phyloP scores from a whole-genome alignment of 2,329 filamentous ascomycete species.

The Pseudogymnoascus sp. region DNA sequence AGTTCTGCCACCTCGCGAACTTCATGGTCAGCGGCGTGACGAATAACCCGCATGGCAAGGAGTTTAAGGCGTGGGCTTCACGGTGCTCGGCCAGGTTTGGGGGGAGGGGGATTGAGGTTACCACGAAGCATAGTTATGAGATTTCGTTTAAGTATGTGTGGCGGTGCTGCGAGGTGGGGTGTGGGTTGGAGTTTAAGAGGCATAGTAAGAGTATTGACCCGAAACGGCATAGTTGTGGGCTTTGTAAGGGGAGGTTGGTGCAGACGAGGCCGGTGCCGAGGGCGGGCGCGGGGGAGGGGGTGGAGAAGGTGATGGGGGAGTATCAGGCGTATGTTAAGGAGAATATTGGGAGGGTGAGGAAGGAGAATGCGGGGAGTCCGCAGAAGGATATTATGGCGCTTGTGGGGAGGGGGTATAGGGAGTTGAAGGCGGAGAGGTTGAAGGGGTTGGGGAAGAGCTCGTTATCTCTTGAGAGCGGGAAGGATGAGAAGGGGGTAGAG shows the following conservation, averaged over 20 bases:
- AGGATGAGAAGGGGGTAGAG: neutral
- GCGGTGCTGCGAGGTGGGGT: slow-evolving; percentile 55
- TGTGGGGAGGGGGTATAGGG: slow-evolving; percentile 56
- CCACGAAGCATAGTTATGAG: slow-evolving; percentile 81
- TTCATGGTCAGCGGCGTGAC: slow-evolving; percentile 77
- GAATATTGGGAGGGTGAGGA: slow-evolving; percentile 56
- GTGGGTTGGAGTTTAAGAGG: slow-evolving; percentile 66
- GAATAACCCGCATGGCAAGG: slow-evolving; percentile 71
- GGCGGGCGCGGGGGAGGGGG: slow-evolving; percentile 32
- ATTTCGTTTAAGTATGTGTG: slow-evolving; percentile 93
- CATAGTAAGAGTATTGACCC: slow-evolving; percentile 83
- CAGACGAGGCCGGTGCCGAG: slow-evolving; percentile 76
- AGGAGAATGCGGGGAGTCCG: slow-evolving; percentile 47
- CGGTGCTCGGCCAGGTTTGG: slow-evolving; percentile 51
- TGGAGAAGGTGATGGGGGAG: slow-evolving; percentile 33
- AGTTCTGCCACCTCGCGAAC: slow-evolving; percentile 90
- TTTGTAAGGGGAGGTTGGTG: slow-evolving; percentile 61
- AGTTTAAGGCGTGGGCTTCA: slow-evolving; percentile 70
- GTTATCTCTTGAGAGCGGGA: neutral
- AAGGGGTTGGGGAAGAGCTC: neutral
- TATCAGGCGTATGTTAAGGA: slow-evolving; percentile 58
- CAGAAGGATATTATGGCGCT: slow-evolving; percentile 65
- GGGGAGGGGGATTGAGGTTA: slow-evolving; percentile 63
- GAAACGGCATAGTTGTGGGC: slow-evolving; percentile 62
- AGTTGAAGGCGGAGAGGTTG: slow-evolving; percentile 34